Base-by-base conservation (phyloP, 1,139 yeast species). In the Nakaseomyces bracarensis region DNA sequence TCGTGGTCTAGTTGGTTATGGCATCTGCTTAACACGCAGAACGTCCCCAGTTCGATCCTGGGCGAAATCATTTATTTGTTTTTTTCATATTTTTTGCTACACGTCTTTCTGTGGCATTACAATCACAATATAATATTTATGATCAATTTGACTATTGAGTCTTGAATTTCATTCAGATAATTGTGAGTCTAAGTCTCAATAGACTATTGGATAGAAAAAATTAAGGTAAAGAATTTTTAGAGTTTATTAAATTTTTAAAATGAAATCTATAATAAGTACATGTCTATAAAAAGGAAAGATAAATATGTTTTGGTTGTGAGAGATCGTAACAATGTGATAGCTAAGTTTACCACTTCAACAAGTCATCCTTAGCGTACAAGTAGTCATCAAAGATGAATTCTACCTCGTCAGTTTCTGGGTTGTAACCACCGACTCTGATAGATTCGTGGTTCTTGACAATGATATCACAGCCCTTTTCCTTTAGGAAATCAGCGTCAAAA, bases 1-100 rank as follows among this genome's bases (percentile, higher is more conserved):
- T 72, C 79, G 86, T 85, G 95, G 95, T 85, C 95, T 85, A 85
- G 95, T 84, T 69, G 95, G 95, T 85, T 76, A 85, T 84, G 95
- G 94, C 95, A 82, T 82, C 89, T 84, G 95, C 95, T 83, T 85
- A 84, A 85, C 95, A 85, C 95, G 95, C 95, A 82, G 89, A 82
- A 84, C 89, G 95, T 86, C 95, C 95, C 95, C 96, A 84, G 96
- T 86, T 86, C 96, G 95, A 86, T 82, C 95, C 96, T 85, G 96
- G 95, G 95, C 87, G 82, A 77, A 83, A 82, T 83, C 95, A 86
- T 28, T 35, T 21, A 6, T 36, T 35, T 49, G 38, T 25, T 25
- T 25, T n/a, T n/a, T n/a, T n/a, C n/a, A n/a, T n/a, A n/a, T n/a
- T n/a, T n/a, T n/a, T n/a, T n/a, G n/a, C n/a, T n/a, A n/a, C n/a